Conservation (phyloP, 768 basidiomycete genomes). For the Podaxis mareebaensis region DNA sequence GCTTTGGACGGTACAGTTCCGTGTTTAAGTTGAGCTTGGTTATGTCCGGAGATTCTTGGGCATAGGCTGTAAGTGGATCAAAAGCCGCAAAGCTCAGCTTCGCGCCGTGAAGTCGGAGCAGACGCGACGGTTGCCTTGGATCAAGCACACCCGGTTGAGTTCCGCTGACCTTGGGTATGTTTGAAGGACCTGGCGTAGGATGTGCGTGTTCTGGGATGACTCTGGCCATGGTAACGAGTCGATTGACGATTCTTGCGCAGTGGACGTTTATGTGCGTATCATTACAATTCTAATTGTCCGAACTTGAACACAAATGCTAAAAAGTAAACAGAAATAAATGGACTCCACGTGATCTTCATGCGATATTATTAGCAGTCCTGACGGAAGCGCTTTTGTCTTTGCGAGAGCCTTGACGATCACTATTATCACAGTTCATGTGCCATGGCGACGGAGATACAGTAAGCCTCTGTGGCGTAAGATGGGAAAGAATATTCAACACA, state of each 20-base stretch:
- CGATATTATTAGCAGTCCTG: not conserved
- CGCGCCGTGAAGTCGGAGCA: constrained; percentile 61
- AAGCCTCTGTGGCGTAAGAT: not conserved
- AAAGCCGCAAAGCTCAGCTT: constrained; percentile 74
- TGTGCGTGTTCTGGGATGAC: not conserved
- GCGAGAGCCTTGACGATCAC: not conserved
- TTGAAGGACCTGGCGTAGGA: constrained; percentile 26
- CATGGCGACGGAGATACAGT: too few species aligned
- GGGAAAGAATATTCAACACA: not conserved
- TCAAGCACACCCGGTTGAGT: constrained; percentile 67
- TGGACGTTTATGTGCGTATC: not conserved
- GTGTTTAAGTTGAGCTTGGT: constrained; percentile 45
- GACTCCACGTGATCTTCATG: not conserved
- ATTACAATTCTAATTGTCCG: not conserved
- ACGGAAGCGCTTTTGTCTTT: not conserved
- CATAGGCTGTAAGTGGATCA: constrained; percentile 65
- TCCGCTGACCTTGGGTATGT: constrained; percentile 36
- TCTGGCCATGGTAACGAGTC: not conserved
- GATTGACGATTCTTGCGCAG: not conserved
- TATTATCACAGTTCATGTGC: too few species aligned
- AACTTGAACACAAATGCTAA: not conserved
- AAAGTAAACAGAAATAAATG: not conserved
- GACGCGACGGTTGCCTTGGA: constrained; percentile 55
- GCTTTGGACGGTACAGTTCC: constrained; percentile 59
- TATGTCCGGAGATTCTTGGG: constrained; percentile 34